Conservation (phyloP, 1,284 basidiomycete species). For the Sporisorium exsertum region DNA sequence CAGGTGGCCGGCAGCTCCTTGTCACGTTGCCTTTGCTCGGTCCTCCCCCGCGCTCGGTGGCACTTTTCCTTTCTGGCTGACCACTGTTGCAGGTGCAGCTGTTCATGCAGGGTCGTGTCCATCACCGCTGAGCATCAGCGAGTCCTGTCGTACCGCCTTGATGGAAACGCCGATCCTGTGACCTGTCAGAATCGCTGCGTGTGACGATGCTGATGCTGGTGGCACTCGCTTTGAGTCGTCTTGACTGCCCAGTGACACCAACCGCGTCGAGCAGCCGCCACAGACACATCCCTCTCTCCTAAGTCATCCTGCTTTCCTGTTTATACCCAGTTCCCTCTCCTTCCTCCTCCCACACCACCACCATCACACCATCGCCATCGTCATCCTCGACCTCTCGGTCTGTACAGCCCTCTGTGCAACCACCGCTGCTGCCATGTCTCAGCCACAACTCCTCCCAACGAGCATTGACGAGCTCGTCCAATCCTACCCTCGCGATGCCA, state of each 20-base stretch:
- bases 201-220: not conserved
- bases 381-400: not conserved
- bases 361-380: not conserved
- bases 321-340: not conserved
- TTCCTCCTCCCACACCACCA: not conserved
- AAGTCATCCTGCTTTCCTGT: not conserved
- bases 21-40: constrained; percentile 17
- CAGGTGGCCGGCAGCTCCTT: not conserved
- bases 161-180: constrained; percentile 4
- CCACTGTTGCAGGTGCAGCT: not conserved
- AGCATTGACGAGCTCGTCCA: constrained; percentile 12
- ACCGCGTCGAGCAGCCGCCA: not conserved
- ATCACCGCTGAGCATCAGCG: not conserved
- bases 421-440: constrained; percentile 8
- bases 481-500: constrained; percentile 50
- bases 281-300: not conserved
- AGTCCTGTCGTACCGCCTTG: not conserved
- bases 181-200: not conserved
- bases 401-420: not conserved
- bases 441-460: not conserved
- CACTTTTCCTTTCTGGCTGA: not conserved
- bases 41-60: not conserved
- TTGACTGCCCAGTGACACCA: not conserved
- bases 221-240: not conserved
- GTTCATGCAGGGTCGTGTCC: constrained; percentile 6